A percentile compares a stretch with the other conserved stretches of the same genome.
These are phyloP conservation scores for Sisymbrium altissimum DNA, from an alignment of 345 rosid species.

Conservation along the genomic window DNA sequence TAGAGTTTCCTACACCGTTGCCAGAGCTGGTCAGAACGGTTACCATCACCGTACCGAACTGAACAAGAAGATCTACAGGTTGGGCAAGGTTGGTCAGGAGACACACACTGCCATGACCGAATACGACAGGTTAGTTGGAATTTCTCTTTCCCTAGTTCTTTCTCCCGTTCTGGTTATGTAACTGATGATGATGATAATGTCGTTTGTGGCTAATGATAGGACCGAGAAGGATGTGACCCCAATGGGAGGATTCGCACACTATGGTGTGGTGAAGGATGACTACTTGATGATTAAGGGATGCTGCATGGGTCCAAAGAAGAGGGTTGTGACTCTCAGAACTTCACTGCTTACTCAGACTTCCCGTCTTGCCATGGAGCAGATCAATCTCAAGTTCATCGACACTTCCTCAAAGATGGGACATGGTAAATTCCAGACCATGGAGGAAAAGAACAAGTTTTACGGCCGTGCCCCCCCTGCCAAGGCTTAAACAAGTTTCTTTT, in stretches of 20 bases:
- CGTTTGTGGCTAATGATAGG: constrained; percentile 32
- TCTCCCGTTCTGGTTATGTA: neutral
- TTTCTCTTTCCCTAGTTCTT: neutral
- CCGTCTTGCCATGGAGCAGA: constrained; percentile 65
- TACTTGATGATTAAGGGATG: constrained; percentile 85
- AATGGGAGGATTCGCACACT: constrained; percentile 90
- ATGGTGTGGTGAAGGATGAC: constrained; percentile 76
- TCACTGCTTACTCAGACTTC: constrained; percentile 74
- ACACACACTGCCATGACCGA: constrained; percentile 67
- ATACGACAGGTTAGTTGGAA: constrained; percentile 55
- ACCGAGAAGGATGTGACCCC: constrained; percentile 86
- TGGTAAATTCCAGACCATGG: constrained; percentile 73
- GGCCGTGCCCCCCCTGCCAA: constrained; percentile 36
- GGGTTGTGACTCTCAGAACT: constrained; percentile 76
- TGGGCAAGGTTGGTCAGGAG: constrained; percentile 68
- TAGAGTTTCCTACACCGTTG: constrained; percentile 84
- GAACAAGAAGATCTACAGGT: constrained; percentile 81
- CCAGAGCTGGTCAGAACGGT: constrained; percentile 94
- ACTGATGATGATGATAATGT: neutral
- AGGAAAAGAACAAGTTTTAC: constrained; percentile 62
- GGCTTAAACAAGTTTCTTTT: constrained; percentile 10
- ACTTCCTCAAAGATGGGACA: constrained; percentile 73
- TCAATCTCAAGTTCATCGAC: constrained; percentile 78
- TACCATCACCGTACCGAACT: constrained; percentile 90
- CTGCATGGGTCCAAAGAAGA: constrained; percentile 86